Evolutionary conservation across 495 filamentous ascomycete species (phyloP).

Genomic region (Diplogelasinospora grovesii): DNA sequence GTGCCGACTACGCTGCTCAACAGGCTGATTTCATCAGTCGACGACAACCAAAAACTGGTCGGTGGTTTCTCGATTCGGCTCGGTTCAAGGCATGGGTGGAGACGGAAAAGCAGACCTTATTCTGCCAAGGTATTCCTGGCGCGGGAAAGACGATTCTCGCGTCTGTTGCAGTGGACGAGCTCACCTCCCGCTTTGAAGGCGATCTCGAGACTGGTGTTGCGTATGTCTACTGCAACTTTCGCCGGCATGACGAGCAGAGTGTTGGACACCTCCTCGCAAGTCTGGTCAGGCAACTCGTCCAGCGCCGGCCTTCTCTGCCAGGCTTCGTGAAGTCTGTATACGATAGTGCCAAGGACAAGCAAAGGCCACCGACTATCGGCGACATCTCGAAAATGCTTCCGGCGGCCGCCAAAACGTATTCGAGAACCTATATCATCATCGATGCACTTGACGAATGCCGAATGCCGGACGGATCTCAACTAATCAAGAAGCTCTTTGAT

Average conservation of each 20-base stretch:
- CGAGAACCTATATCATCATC: not conserved
- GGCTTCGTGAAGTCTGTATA: too few relatives aligned
- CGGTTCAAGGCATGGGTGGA: conserved; percentile 28
- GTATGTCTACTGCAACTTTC: conserved; percentile 41
- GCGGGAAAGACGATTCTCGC: conserved; percentile 29
- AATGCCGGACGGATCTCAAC: not conserved
- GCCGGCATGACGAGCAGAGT: conserved; percentile 21
- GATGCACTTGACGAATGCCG: conserved; percentile 2
- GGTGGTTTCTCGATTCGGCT: conserved; percentile 31
- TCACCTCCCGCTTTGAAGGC: conserved; percentile 12
- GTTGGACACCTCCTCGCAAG: conserved; percentile 21
- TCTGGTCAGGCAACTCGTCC: conserved; percentile 30
- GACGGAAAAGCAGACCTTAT: conserved; percentile 21
- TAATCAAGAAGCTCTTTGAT: not conserved
- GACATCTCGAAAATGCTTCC: not conserved
- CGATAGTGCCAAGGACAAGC: too few relatives aligned
- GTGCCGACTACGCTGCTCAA: conserved; percentile 15
- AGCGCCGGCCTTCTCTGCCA: too few relatives aligned
- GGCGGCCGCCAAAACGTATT: not conserved
- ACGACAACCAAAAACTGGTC: conserved; percentile 27
- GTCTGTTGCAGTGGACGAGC: conserved; percentile 30
- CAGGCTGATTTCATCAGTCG: conserved; percentile 9
- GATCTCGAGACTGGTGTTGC: conserved; percentile 26
- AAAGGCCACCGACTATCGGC: not conserved
- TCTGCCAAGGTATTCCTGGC: conserved; percentile 38